Conservation (phyloP, 2,329 filamentous ascomycete species). For the Hymenoscyphus fructigenus region DNA sequence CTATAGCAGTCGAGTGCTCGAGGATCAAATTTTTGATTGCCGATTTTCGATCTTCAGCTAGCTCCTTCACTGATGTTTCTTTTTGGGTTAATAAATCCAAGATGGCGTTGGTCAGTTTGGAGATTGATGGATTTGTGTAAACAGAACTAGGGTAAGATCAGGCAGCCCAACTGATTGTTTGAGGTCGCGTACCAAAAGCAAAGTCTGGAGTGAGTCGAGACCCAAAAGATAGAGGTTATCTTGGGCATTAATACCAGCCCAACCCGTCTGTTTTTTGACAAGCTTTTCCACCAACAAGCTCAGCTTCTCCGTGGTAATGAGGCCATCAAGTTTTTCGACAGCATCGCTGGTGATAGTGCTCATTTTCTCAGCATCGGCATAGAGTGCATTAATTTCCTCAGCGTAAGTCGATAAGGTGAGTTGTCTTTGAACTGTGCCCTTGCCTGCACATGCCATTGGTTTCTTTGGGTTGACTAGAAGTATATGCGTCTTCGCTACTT, state of each 20-base stretch:
- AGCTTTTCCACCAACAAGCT: constrained; percentile 31
- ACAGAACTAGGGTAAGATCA: constrained; percentile 5
- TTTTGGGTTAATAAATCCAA: neutral
- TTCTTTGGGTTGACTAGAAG: constrained; percentile 34
- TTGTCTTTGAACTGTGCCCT: constrained; percentile 41
- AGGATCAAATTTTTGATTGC: neutral
- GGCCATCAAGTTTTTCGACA: neutral
- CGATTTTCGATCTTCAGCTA: neutral
- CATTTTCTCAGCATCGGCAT: constrained; percentile 24
- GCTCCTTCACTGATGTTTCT: neutral
- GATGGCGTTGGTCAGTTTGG: constrained; percentile 6
- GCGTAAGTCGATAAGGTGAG: constrained; percentile 35
- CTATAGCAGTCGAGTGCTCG: neutral
- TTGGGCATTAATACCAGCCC: constrained; percentile 21
- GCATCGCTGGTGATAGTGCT: neutral
- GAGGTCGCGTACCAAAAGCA: constrained; percentile 5
- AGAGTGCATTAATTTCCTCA: constrained; percentile 38
- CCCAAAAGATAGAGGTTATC: constrained; percentile 15
- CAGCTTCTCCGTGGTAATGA: constrained; percentile 14
- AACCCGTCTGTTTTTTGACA: constrained; percentile 3
- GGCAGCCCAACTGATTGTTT: constrained; percentile 4
- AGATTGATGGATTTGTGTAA: constrained; percentile 13
- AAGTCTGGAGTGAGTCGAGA: constrained; percentile 15
- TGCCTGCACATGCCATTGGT: constrained; percentile 39
- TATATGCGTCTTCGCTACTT: constrained; percentile 34